These are phyloP conservation scores for Cladophialophora immunda DNA, from an alignment of 2,329 filamentous ascomycete genomes.

Conservation along the genomic window DNA sequence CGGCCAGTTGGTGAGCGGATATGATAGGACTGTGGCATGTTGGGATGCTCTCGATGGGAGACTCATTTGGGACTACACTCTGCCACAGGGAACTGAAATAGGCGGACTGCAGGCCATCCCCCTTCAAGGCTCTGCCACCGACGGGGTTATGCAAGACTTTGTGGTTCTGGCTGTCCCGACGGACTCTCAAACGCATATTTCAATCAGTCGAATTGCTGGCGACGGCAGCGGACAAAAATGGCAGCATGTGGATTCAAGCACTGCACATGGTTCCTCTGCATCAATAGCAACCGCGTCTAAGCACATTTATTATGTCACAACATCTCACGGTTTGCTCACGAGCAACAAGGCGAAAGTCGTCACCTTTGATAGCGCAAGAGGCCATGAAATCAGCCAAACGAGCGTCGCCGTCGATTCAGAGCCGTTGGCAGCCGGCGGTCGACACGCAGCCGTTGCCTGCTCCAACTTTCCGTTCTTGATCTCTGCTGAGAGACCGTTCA, in stretches of 20 bases:
- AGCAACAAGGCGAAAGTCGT: conserved; percentile 81
- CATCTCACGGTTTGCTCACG: conserved; percentile 71
- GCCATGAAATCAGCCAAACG: conserved; percentile 75
- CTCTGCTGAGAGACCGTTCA: conserved; percentile 55
- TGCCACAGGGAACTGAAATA: conserved; percentile 56
- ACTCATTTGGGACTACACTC: conserved; percentile 75
- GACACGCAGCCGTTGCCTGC: conserved; percentile 43
- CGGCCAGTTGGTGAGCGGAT: conserved; percentile 77
- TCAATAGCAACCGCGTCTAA: conserved; percentile 76
- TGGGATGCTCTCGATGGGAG: conserved; percentile 88
- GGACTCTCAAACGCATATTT: conserved; percentile 71
- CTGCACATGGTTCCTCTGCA: conserved; percentile 74
- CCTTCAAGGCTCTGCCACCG: conserved; percentile 61
- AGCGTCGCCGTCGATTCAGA: conserved; percentile 78
- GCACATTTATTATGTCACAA: conserved; percentile 77
- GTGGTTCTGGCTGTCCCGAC: conserved; percentile 63
- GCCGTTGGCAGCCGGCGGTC: conserved; percentile 52
- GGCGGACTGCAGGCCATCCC: conserved; percentile 41
- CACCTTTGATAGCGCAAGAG: conserved; percentile 75
- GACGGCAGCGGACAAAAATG: conserved; percentile 77
- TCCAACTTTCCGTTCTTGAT: conserved; percentile 53
- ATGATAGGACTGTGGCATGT: conserved; percentile 73
- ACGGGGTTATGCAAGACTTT: conserved; percentile 69
- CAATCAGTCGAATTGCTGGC: conserved; percentile 69
- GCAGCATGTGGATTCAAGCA: conserved; percentile 73